These are phyloP conservation scores for Gossypium arboreum DNA, from an alignment of 345 rosid genomes.

Conservation along the genomic window DNA sequence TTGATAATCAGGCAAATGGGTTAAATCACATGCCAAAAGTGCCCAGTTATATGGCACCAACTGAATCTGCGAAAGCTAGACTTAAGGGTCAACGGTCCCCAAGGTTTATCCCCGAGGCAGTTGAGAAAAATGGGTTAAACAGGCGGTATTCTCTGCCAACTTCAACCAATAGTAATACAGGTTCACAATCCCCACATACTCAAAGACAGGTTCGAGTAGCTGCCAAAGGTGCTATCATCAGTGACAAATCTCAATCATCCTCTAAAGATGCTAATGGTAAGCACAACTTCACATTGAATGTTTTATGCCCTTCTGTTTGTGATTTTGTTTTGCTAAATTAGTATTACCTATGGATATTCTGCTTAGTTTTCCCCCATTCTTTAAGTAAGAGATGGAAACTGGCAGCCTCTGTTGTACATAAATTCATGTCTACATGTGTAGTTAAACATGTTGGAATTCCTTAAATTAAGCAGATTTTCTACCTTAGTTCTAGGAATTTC, in stretches of 20 bases:
- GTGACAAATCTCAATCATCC: neutral
- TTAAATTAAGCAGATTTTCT: no score
- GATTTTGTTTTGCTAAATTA: neutral
- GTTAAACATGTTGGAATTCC: neutral
- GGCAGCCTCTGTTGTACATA: neutral
- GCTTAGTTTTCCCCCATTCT: neutral
- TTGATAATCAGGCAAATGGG: conserved; percentile 52
- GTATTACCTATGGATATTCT: neutral
- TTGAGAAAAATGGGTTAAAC: conserved; percentile 43
- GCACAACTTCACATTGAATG: conserved; percentile 11
- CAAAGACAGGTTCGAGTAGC: conserved; percentile 49
- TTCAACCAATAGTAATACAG: conserved; percentile 42
- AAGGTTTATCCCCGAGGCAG: conserved; percentile 39
- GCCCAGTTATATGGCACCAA: conserved; percentile 89
- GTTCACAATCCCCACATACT: conserved; percentile 60
- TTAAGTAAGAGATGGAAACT: neutral
- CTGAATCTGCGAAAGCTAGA: conserved; percentile 82
- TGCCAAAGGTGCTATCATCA: conserved; percentile 22
- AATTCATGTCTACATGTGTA: neutral
- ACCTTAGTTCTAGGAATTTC: no score
- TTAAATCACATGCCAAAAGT: conserved; percentile 41
- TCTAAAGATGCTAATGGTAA: neutral
- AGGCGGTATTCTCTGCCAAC: conserved; percentile 81
- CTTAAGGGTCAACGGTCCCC: conserved; percentile 72
- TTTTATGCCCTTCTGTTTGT: neutral